These are phyloP conservation scores for Trichosporon sp. DNA, from an alignment of 1,284 basidiomycete genomes.

Conservation along the genomic window DNA sequence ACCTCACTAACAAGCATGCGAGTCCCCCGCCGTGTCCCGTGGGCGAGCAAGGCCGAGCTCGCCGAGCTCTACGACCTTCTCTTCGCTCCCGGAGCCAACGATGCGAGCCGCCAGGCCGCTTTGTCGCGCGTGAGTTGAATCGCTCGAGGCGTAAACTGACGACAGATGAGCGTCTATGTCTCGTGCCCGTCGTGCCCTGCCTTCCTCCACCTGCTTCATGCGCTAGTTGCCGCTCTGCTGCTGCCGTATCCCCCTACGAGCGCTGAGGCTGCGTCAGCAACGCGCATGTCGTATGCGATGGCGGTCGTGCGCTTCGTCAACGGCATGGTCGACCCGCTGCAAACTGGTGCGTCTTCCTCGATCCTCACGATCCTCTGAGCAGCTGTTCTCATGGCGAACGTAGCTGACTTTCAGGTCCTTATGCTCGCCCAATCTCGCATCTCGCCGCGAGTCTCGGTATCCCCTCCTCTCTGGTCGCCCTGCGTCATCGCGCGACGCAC, in stretches of 20 bases:
- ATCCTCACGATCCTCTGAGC: no score
- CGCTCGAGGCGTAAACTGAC: constrained; percentile 14
- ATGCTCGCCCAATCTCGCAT: constrained; percentile 84
- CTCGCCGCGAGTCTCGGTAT: constrained; percentile 84
- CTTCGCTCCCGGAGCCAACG: constrained; percentile 68
- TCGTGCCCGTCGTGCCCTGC: constrained; percentile 73
- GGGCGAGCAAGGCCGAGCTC: constrained; percentile 73
- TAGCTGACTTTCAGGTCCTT: constrained; percentile 52
- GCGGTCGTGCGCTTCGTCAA: constrained; percentile 81
- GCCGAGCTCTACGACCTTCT: constrained; percentile 80
- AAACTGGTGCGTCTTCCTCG: constrained; percentile 65
- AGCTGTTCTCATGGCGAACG: no score
- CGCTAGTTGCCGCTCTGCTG: constrained; percentile 66
- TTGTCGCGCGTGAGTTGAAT: constrained; percentile 67
- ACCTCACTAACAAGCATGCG: constrained; percentile 62
- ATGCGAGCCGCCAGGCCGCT: constrained; percentile 64
- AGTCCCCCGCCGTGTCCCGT: constrained; percentile 79
- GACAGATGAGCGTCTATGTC: constrained; percentile 68
- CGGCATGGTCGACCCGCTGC: constrained; percentile 89
- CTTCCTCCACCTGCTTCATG: constrained; percentile 61
- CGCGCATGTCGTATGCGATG: constrained; percentile 69
- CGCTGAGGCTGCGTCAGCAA: constrained; percentile 63
- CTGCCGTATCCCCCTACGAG: constrained; percentile 61
- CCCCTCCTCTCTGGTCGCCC: constrained; percentile 87
- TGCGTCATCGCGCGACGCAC: constrained; percentile 92